phyloP scores from a whole-genome alignment of 257 asterid species.

The Leptodermis oblonga region DNA sequence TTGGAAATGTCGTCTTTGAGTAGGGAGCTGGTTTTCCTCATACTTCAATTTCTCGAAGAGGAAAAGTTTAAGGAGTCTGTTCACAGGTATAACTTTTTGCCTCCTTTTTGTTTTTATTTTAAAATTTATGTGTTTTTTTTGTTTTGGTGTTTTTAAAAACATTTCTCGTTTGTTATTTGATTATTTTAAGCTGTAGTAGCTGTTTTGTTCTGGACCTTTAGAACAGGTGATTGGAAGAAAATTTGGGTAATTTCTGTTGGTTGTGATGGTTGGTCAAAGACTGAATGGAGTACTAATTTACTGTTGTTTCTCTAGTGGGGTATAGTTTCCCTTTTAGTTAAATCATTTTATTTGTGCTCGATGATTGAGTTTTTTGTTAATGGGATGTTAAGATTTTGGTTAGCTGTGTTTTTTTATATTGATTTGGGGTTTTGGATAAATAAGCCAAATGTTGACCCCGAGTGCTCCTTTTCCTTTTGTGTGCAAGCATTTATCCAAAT shows the following conservation, averaged over 20 bases:
- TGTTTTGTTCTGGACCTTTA: background rate
- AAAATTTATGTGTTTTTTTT: background rate
- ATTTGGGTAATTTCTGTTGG: conserved; percentile 1
- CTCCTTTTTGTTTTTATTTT: conserved; percentile 1
- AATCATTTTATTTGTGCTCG: background rate
- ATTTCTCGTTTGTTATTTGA: background rate
- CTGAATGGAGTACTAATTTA: background rate
- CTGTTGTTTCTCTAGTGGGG: background rate
- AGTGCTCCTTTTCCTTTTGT: background rate
- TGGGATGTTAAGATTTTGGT: background rate
- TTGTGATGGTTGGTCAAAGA: conserved; percentile 1
- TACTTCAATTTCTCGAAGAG: conserved; percentile 95
- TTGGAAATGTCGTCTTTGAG: conserved; percentile 81
- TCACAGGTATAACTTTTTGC: conserved; percentile 49
- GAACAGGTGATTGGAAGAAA: background rate
- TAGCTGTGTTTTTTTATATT: background rate
- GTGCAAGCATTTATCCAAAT: background rate
- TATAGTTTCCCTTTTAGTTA: background rate
- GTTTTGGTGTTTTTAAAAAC: background rate
- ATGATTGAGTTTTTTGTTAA: background rate
- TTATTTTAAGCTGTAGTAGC: background rate
- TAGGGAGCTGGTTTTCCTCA: conserved; percentile 91
- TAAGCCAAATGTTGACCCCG: background rate
- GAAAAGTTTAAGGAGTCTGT: conserved; percentile 96
- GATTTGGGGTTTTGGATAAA: conserved; percentile 1